Conservation (phyloP, 1,139 yeast genomes). For the Debaryomyces singareniensis region DNA sequence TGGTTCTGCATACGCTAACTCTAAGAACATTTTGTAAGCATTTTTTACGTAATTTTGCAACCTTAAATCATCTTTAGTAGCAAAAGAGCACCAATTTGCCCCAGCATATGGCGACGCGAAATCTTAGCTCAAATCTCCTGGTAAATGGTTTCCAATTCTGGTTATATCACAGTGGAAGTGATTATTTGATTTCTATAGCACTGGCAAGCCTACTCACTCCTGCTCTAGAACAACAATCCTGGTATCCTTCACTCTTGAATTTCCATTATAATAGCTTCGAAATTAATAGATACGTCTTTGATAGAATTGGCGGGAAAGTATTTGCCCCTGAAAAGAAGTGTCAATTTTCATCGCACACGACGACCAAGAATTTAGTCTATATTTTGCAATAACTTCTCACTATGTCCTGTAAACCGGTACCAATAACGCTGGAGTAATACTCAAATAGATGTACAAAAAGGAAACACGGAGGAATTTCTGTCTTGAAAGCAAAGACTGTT, state of each 20-base stretch:
- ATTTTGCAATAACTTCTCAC: too few species aligned
- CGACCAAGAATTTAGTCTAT: too few species aligned
- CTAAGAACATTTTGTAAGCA: slow-evolving; percentile 33
- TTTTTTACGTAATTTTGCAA: slow-evolving; percentile 32
- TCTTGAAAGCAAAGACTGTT: too few species aligned
- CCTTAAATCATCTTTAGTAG: slow-evolving; percentile 20
- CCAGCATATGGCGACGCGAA: slow-evolving; percentile 41
- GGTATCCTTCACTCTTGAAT: too few species aligned
- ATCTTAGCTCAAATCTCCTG: slow-evolving; percentile 32
- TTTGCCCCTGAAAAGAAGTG: too few species aligned
- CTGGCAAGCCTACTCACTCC: slow-evolving; percentile 38
- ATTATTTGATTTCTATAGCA: slow-evolving; percentile 24
- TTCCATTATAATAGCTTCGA: neutral
- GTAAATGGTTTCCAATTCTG: slow-evolving; percentile 28
- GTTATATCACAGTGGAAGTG: slow-evolving; percentile 16
- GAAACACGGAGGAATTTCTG: too few species aligned
- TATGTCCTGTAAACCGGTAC: too few species aligned
- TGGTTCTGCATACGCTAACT: slow-evolving; percentile 36
- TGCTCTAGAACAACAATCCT: slow-evolving; percentile 12
- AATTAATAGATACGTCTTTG: neutral
- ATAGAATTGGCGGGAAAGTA: too few species aligned
- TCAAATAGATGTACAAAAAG: too few species aligned
- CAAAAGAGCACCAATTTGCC: slow-evolving; percentile 44
- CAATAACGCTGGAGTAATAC: too few species aligned
- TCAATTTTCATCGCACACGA: too few species aligned